Evolutionary conservation across 768 basidiomycete species (phyloP), one percentile per base, ranked within the genome.

Genomic region (Trichaptum fuscoviolaceum): DNA sequence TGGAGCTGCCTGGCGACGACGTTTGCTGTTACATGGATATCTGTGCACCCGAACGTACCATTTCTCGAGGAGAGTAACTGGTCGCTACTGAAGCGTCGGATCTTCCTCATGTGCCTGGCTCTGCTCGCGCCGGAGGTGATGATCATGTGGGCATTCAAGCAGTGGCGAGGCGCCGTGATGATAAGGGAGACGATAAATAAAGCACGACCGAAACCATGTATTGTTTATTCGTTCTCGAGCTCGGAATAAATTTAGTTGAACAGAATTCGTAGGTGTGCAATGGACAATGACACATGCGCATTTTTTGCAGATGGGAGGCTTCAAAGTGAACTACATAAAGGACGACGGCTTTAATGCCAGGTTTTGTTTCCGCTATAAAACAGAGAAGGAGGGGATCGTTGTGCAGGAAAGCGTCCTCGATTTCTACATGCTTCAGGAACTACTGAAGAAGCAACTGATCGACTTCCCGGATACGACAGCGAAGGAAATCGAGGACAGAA

Each of bases 31-130:
- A 71, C 71, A 15, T 77, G 76, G 77, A 69, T 69, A 18, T 67
- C 71, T 3, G 63, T 75, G 12, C 77, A 77, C 24, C 75, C 73
- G 17, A 75, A 77, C 67, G 69, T 77, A 18, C 74, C 76, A 3
- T 58, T 27, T 34, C 67, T 67, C 3, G 61, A 72, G 15, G 71
- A 70, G 17, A 58, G 65, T n/a, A 25, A n/a, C 27, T 65, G 36
- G 2, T 30, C 57, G n/a, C 30, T 64, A 18, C 24, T 58, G 1
- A 52, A 52, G 23, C 67, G 70, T 10, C 64, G 71, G 9, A 57
- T 73, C 6, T 58, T 65, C n/a, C 26, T 73, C 18, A 72, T 73
- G 67, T 35, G 71, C 23, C 65, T 69, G 63, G 69, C 70, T 0
- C 18, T 77, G 8, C 64, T 75, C n/a, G 69, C 69, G 15, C 76